Conservation (phyloP, 305 asterid species). For the Striga hermonthica region DNA sequence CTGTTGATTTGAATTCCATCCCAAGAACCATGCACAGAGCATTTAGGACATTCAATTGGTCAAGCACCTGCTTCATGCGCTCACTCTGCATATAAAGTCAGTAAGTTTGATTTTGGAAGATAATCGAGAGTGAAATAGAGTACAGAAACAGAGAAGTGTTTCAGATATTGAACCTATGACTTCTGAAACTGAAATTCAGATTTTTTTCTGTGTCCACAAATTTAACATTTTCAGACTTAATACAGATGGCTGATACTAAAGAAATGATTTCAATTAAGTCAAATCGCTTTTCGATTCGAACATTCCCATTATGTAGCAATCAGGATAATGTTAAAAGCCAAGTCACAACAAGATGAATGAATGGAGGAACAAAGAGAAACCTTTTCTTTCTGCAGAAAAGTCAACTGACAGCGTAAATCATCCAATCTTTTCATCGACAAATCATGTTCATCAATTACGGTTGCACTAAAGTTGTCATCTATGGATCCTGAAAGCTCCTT, state of each 20-base stretch:
- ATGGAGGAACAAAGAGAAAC: conserved; percentile 33
- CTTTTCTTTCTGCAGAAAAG: conserved; percentile 65
- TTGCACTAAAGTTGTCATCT: conserved; percentile 29
- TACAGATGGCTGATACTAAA: neutral
- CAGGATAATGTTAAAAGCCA: conserved; percentile 18
- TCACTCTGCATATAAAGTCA: conserved; percentile 45
- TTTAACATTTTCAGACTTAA: neutral
- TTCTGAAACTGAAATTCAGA: neutral
- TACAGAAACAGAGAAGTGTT: conserved; percentile 22
- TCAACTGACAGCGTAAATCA: conserved; percentile 51
- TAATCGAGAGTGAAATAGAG: conserved; percentile 9
- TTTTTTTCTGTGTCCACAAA: conserved; percentile 19
- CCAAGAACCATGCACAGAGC: conserved; percentile 75
- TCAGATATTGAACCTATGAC: conserved; percentile 11
- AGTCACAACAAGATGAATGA: conserved; percentile 20
- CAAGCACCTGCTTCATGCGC: conserved; percentile 61
- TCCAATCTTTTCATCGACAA: conserved; percentile 65
- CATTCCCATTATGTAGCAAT: neutral
- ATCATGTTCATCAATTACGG: conserved; percentile 56
- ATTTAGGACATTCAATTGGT: conserved; percentile 49
- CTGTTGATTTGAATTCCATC: conserved; percentile 56
- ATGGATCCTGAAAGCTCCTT: conserved; percentile 55
- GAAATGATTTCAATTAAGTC: conserved; percentile 11
- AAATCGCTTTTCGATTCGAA: neutral
- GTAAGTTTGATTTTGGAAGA: neutral